Conservation (phyloP, 352 stramenopile genomes). For the Globisporangium echinulatum region DNA sequence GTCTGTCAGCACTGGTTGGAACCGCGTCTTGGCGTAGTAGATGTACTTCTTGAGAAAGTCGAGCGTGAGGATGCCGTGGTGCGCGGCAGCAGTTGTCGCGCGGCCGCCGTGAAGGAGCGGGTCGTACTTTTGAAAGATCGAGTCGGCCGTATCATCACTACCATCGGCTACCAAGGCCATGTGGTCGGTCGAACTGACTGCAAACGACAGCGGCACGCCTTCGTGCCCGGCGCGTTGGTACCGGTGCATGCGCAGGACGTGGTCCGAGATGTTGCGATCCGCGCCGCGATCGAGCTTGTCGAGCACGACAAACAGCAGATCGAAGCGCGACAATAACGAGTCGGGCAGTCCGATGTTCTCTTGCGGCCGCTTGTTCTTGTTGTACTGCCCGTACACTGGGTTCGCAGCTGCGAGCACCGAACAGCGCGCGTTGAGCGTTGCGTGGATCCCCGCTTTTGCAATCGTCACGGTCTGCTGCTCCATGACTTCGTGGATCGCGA, state of each 20-base stretch:
- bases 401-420: constrained; percentile 98
- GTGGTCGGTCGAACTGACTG: constrained; percentile 76
- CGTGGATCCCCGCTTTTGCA: constrained; percentile 99
- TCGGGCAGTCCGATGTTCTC: constrained; percentile 99
- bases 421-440: constrained; percentile 97
- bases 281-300: constrained; percentile 95
- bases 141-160: constrained; percentile 66
- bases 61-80: constrained; percentile 86
- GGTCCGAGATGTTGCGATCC: constrained; percentile 94
- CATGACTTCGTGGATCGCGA: constrained; percentile 99
- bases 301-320: constrained; percentile 99
- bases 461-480: constrained; percentile 98
- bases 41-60: constrained; percentile 99
- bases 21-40: constrained; percentile 97
- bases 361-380: constrained; percentile 95
- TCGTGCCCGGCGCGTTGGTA: constrained; percentile 88
- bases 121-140: constrained; percentile 90
- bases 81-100: constrained; percentile 39
- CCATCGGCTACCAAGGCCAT: constrained; percentile 56
- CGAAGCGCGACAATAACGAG: constrained; percentile 99
- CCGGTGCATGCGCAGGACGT: constrained; percentile 96
- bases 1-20: constrained; percentile 82
- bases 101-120: constrained; percentile 80
- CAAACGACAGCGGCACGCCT: constrained; percentile 85
- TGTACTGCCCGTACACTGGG: constrained; percentile 99